These are phyloP conservation scores for Paecilomyces dactylethromorphus DNA, from an alignment of 2,329 filamentous ascomycete species.

Conservation along the genomic window DNA sequence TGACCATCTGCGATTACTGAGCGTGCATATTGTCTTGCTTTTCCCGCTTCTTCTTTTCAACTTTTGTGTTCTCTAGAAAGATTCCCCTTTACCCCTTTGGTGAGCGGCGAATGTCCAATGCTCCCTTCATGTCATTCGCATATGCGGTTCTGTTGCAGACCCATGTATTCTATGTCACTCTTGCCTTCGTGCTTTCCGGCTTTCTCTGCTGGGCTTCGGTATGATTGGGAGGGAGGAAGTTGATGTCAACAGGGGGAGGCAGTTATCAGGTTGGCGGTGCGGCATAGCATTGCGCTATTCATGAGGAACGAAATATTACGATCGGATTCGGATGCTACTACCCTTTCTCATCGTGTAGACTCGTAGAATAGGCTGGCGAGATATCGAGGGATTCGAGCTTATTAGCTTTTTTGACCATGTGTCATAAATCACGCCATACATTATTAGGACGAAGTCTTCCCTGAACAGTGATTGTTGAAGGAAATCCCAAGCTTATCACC, in stretches of 20 bases:
- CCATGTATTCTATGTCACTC: constrained; percentile 9
- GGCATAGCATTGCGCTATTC: constrained; percentile 3
- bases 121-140: neutral
- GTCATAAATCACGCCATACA: neutral
- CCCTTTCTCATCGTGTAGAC: neutral
- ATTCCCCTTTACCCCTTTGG: constrained; percentile 1
- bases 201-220: neutral
- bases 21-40: constrained; percentile 28
- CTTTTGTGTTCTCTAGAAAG: constrained; percentile 9
- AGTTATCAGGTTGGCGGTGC: neutral
- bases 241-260: neutral
- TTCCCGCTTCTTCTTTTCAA: constrained; percentile 15
- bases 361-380: neutral
- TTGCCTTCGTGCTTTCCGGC: neutral
- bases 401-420: neutral
- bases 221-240: neutral
- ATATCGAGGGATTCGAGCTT: too few species aligned
- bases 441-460: too few species aligned
- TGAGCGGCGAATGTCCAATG: neutral
- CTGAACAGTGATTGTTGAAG: too few species aligned
- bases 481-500: too few species aligned
- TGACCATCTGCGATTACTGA: constrained; percentile 25
- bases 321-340: constrained; percentile 2
- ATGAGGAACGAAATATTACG: constrained; percentile 6
- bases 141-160: constrained; percentile 1